Conservation (phyloP, 495 filamentous ascomycete genomes). For the Antarctomyces pellizariae region DNA sequence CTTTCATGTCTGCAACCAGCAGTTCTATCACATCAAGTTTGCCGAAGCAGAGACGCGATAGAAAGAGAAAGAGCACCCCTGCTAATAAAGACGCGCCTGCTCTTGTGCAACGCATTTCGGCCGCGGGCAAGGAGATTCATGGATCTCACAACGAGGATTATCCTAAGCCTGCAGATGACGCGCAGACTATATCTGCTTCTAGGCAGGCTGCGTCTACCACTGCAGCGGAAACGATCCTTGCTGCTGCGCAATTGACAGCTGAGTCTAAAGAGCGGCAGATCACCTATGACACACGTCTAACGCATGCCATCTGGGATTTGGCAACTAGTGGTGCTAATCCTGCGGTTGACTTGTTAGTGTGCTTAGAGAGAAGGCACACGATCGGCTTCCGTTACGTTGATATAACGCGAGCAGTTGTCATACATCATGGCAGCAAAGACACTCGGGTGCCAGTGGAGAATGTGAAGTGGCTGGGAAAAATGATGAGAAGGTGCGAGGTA, state of each 20-base stretch:
- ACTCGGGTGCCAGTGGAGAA: constrained; percentile 88
- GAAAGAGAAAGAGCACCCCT: constrained; percentile 33
- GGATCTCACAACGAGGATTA: constrained; percentile 9
- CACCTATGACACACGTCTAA: constrained; percentile 67
- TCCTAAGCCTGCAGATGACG: constrained; percentile 9
- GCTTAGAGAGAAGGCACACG: constrained; percentile 69
- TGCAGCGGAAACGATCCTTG: constrained; percentile 15
- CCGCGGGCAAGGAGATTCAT: constrained; percentile 10
- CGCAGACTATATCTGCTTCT: constrained; percentile 8
- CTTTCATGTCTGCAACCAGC: constrained; percentile 80
- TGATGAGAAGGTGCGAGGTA: constrained; percentile 82
- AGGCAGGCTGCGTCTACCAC: constrained; percentile 12
- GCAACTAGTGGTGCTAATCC: constrained; percentile 84
- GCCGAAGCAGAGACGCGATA: constrained; percentile 37
- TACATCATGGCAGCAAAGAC: constrained; percentile 84
- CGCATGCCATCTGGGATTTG: constrained; percentile 83
- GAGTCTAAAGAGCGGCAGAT: constrained; percentile 47
- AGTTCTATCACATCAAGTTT: constrained; percentile 69
- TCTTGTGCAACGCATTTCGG: constrained; percentile 13
- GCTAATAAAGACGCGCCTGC: constrained; percentile 15
- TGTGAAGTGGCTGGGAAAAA: constrained; percentile 80
- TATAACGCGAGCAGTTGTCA: constrained; percentile 70
- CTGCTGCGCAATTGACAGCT: constrained; percentile 23
- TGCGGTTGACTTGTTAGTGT: constrained; percentile 78
- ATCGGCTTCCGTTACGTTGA: constrained; percentile 97